Percentiles rank a stretch among this genome's conserved stretches.
Evolutionary conservation across 192 early-diverging fungal species (phyloP).

Genomic region (Mortierella antarctica): DNA sequence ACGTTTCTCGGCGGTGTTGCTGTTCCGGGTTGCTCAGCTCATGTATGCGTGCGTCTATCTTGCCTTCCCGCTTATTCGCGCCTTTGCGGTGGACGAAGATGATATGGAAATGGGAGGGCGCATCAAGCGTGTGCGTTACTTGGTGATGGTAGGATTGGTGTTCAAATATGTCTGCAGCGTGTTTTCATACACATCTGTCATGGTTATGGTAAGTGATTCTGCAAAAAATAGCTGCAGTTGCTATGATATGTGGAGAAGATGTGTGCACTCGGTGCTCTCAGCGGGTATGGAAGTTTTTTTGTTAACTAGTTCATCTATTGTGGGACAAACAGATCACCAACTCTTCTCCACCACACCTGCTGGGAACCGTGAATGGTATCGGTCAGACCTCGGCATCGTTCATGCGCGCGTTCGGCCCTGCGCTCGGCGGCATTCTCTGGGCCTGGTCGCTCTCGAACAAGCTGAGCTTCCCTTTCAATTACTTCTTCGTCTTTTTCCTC

Average conservation of each 20-base stretch:
- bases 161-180: constrained; percentile 43
- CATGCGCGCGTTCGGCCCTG: constrained; percentile 63
- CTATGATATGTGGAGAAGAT: no score
- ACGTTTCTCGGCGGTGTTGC: constrained; percentile 35
- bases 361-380: constrained; percentile 70
- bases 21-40: constrained; percentile 50
- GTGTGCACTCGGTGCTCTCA: neutral
- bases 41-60: constrained; percentile 55
- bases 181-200: constrained; percentile 58
- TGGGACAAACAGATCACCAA: constrained; percentile 58
- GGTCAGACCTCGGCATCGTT: constrained; percentile 64
- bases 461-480: constrained; percentile 62
- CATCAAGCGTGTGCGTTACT: neutral
- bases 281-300: neutral
- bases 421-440: constrained; percentile 64
- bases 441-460: constrained; percentile 63
- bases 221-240: neutral
- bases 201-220: constrained; percentile 60
- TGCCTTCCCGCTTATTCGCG: constrained; percentile 51
- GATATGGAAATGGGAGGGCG: constrained; percentile 17
- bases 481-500: constrained; percentile 64
- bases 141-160: constrained; percentile 16
- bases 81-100: constrained; percentile 17
- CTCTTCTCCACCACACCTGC: constrained; percentile 56
- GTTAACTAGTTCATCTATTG: neutral